Evolutionary conservation across 2,329 filamentous ascomycete genomes (phyloP), one percentile per base, ranked within the genome.

Genomic region (Pseudohalonectria lignicola): DNA sequence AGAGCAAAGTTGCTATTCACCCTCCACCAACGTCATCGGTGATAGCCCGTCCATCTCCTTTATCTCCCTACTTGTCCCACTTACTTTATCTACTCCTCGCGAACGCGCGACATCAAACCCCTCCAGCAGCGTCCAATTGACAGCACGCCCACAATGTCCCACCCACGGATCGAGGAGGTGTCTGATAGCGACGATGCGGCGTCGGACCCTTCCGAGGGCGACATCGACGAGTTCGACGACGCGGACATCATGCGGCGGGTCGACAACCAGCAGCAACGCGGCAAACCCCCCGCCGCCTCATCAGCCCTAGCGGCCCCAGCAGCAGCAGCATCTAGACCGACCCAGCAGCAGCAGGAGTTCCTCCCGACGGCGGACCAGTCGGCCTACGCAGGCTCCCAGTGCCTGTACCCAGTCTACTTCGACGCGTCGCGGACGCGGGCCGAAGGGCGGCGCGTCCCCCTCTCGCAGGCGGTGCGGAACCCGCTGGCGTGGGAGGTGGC

Each of bases 401-500:
- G 86, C 61, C 71, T 98, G 19, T 98, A 98, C 65, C 90, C 92
- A 0, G 66, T 96, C 42, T 98, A 98, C 71, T 98, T 98, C 54
- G 90, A 95, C 69, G 73, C 71, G 46, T 67, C 68, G 18, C 77
- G 85, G 36, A 74, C 76, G 31, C 79, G 88, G 41, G 77, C 80
- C 41, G 73, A 93, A 52, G 92, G 92, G 28, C 77, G 92, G 13
- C 81, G 88, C 49, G 88, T 96, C 8, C 65, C 76, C 36, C 63
- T 69, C 37, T 65, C 74, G 36, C 71, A 86, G 6, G 90, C 87
- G 1, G 84, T 95, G 5, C 56, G 68, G 41, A 93, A 90, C 63
- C 92, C 92, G 20, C 72, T 98, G 31, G 92, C 92, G 7, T 76
- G 84, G 52, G 86, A 92, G 53, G 88, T 98, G 54, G 82, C 87